Conservation (phyloP, 2,329 filamentous ascomycete species). For the Apiospora marii region DNA sequence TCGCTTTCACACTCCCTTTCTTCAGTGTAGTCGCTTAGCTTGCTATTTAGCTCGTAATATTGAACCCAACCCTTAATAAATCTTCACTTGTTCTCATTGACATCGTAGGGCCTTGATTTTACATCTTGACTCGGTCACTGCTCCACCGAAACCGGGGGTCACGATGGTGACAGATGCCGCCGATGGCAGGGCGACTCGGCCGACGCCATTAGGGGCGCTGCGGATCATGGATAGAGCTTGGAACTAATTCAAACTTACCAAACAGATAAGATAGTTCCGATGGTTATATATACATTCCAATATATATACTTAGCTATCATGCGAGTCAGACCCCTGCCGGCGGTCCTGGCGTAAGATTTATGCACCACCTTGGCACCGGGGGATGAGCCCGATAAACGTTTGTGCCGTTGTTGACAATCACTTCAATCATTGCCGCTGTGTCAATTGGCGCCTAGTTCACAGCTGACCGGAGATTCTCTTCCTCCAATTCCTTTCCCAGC, state of each 20-base stretch:
- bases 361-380: background rate
- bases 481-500: background rate
- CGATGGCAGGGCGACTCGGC: background rate
- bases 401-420: background rate
- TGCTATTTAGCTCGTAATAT: background rate
- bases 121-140: background rate
- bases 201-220: background rate
- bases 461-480: background rate
- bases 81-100: background rate
- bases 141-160: background rate
- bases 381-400: background rate
- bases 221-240: background rate
- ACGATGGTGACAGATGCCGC: background rate
- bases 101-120: background rate
- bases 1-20: background rate
- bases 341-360: background rate
- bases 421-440: background rate
- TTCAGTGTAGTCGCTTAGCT: background rate
- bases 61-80: background rate
- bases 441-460: too few relatives aligned
- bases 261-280: background rate
- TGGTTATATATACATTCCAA: background rate
- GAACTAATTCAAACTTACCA: background rate
- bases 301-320: background rate
- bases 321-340: background rate